Percentiles rank a stretch among this genome's conserved stretches.
These are phyloP conservation scores for Rickenella mellea DNA, from an alignment of 768 basidiomycete species.

Conservation along the genomic window DNA sequence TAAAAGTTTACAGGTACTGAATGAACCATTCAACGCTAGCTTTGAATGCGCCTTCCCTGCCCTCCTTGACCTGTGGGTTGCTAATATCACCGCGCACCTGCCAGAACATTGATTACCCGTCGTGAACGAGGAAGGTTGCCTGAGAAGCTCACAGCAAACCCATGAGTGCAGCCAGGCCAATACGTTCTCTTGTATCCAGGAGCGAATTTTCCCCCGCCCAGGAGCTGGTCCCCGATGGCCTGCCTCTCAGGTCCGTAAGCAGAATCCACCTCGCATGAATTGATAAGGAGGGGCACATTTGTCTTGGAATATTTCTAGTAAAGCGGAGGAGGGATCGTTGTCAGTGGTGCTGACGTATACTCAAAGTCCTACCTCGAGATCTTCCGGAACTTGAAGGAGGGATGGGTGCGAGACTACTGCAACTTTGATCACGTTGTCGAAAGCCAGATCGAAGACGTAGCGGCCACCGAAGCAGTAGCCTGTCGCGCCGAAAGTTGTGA, in stretches of 20 bases:
- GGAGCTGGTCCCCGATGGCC: slow-evolving; percentile 11
- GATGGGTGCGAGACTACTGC: slow-evolving; percentile 39
- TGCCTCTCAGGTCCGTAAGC: slow-evolving; percentile 12
- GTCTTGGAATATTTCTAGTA: slow-evolving; percentile 24
- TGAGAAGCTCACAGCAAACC: slow-evolving; percentile 10
- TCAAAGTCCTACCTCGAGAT: slow-evolving; percentile 23
- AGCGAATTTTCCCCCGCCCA: slow-evolving; percentile 11
- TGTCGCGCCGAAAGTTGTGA: slow-evolving; percentile 28
- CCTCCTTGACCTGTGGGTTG: slow-evolving; percentile 11
- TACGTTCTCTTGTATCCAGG: slow-evolving; percentile 10
- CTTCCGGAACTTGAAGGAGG: slow-evolving; percentile 24
- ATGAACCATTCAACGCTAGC: slow-evolving; percentile 15
- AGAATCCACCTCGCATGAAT: slow-evolving; percentile 9
- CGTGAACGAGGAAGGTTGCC: neutral
- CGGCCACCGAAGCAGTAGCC: slow-evolving; percentile 37
- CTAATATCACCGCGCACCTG: slow-evolving; percentile 6
- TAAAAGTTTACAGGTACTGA: slow-evolving; percentile 8
- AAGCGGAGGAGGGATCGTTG: too few species aligned
- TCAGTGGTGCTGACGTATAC: neutral
- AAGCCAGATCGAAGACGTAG: slow-evolving; percentile 36
- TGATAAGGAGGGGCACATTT: slow-evolving; percentile 14
- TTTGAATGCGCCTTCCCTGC: slow-evolving; percentile 17
- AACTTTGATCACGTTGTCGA: slow-evolving; percentile 28
- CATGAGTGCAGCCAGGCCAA: slow-evolving; percentile 15
- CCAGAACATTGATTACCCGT: neutral